Percentiles rank a stretch among this genome's conserved stretches.
phyloP scores from a whole-genome alignment of 345 rosid species.

The Camelina laxa region DNA sequence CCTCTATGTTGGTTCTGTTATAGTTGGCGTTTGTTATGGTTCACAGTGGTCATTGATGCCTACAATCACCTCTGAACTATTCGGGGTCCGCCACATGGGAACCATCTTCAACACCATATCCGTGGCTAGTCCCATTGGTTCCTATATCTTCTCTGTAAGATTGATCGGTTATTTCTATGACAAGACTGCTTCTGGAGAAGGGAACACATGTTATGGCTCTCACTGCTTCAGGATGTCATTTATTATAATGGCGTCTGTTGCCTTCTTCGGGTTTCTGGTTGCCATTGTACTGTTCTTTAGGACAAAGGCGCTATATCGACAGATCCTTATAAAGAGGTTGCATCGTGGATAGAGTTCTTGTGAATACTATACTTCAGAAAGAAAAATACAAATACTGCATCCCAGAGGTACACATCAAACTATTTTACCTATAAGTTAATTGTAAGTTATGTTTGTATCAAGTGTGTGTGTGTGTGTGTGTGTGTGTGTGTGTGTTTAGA shows the following conservation, averaged over 20 bases:
- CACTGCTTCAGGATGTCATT: conserved; percentile 79
- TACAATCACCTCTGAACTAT: conserved; percentile 70
- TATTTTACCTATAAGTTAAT: conserved; percentile 18
- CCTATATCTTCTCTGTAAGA: conserved; percentile 82
- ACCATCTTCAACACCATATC: conserved; percentile 88
- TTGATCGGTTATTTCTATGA: conserved; percentile 80
- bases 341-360: conserved; percentile 35
- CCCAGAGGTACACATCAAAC: conserved; percentile 16
- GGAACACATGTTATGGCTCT: conserved; percentile 62
- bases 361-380: conserved; percentile 13
- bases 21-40: conserved; percentile 86
- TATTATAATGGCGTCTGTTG: conserved; percentile 71
- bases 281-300: conserved; percentile 56
- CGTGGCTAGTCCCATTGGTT: conserved; percentile 83
- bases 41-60: conserved; percentile 92
- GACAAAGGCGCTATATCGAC: conserved; percentile 65
- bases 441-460: conserved; percentile 22
- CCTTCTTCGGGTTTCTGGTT: conserved; percentile 63
- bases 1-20: conserved; percentile 66
- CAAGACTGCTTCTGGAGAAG: conserved; percentile 54
- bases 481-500: conserved; percentile 6
- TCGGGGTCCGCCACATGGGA: conserved; percentile 81
- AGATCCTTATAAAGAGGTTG: conserved; percentile 55
- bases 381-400: no score
- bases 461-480: not conserved